phyloP scores from a whole-genome alignment of 257 asterid species.

The Coffea canephora region DNA sequence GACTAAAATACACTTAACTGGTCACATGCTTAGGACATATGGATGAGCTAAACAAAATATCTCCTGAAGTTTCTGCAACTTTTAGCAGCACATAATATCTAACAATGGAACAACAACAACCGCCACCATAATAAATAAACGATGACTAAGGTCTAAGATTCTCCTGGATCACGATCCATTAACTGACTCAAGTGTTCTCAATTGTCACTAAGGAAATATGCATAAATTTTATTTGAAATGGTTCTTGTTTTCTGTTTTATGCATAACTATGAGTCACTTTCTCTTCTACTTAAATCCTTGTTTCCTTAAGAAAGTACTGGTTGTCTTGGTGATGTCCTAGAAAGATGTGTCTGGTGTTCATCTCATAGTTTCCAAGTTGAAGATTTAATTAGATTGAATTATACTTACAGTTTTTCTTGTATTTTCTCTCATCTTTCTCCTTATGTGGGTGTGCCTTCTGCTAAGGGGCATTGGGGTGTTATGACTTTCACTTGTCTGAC shows the following conservation, averaged over 20 bases:
- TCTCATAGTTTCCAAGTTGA: neutral
- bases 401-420: too few relatives aligned
- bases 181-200: neutral
- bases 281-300: neutral
- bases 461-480: neutral
- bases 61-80: too few relatives aligned
- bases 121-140: too few relatives aligned
- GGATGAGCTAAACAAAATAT: too few relatives aligned
- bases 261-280: neutral
- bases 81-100: too few relatives aligned
- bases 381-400: too few relatives aligned
- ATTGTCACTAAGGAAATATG: neutral
- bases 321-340: neutral
- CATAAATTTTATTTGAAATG: neutral
- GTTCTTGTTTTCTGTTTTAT: neutral
- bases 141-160: too few relatives aligned
- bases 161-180: neutral
- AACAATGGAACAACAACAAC: too few relatives aligned
- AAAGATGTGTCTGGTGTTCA: neutral
- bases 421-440: neutral
- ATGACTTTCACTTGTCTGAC: neutral
- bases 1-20: too few relatives aligned
- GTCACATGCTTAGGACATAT: too few relatives aligned
- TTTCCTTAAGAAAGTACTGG: neutral
- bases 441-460: neutral